Base-by-base conservation (phyloP, 2,329 filamentous ascomycete genomes). In the Ophiostoma ulmi region DNA sequence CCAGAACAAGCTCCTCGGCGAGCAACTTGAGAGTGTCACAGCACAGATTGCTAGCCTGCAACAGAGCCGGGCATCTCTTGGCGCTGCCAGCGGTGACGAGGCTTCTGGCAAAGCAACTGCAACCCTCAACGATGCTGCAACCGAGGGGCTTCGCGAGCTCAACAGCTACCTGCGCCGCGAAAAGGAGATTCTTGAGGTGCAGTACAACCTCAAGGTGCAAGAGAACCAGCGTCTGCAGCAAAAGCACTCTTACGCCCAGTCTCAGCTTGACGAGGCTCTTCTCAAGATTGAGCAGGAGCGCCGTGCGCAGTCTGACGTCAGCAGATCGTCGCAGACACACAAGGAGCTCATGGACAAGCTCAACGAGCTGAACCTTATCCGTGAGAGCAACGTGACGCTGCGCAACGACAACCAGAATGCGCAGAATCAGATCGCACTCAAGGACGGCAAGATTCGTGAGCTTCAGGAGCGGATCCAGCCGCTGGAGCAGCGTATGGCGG, bases 101-200 rank as follows among this genome's bases (percentile, higher is more conserved):
- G 83, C 87, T 14, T 88, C 91, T 39, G 82, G 82, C 14, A 81
- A 84, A 71, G 22, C 52, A 58, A 82, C 82, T 14, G 79, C 84
- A 0, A 80, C 85, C 20, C 80, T 84, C 7, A 81, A 86, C 5
- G 84, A 88, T 68, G 83, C 87, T 48, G 88, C 87, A 58, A 82
- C 89, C 11, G 91, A 93, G 74, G 92, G 91, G 69, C 86, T 97
- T 11, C 91, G 95, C 73, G 94, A 98, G 76, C 87, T 99, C 71
- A 96, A 97, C 80, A 91, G 88, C 73, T 99, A 95, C 79, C 83
- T 99, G 73, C 90, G 94, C 65, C 91, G 93, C 61, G 96, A 99
- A 81, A 99, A 98, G 83, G 95, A 98, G 78, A 98, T 99, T 74
- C 86, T 97, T 10, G 94, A 99, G 75, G 92, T 97, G n/a, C 94